Percentiles rank a stretch among this genome's conserved stretches.
These are phyloP conservation scores for Cucurbitaria berberidis DNA, from an alignment of 2,329 filamentous ascomycete genomes.

Conservation along the genomic window DNA sequence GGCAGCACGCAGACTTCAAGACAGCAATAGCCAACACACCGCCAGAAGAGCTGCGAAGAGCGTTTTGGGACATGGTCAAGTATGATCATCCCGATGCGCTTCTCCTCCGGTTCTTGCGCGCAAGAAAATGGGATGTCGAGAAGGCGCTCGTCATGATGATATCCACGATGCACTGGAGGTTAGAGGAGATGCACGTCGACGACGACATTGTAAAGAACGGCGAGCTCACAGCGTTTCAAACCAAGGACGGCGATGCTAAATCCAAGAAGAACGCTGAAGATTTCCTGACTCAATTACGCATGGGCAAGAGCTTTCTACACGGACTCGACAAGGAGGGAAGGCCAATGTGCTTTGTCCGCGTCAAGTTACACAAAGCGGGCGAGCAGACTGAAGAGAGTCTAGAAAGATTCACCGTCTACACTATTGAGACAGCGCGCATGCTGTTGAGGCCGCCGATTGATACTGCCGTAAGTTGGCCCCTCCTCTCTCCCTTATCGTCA, in stretches of 20 bases:
- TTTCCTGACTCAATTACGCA: constrained; percentile 80
- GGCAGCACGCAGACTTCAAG: constrained; percentile 84
- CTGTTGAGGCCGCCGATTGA: constrained; percentile 80
- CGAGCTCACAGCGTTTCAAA: constrained; percentile 61
- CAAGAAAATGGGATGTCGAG: constrained; percentile 80
- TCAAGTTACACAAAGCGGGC: constrained; percentile 78
- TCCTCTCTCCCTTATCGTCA: background rate
- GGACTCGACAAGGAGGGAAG: constrained; percentile 83
- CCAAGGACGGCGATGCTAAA: constrained; percentile 65
- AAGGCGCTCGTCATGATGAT: constrained; percentile 94
- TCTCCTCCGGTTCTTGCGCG: constrained; percentile 59
- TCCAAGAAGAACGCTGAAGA: constrained; percentile 74
- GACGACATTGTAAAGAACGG: constrained; percentile 71
- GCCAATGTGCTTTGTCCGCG: constrained; percentile 85
- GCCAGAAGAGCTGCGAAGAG: constrained; percentile 77
- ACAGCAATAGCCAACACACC: constrained; percentile 77
- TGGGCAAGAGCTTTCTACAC: constrained; percentile 94
- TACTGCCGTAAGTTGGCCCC: constrained; percentile 74
- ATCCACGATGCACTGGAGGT: constrained; percentile 91
- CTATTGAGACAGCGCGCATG: constrained; percentile 93
- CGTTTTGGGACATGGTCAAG: constrained; percentile 95
- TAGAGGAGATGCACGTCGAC: constrained; percentile 83
- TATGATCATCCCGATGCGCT: constrained; percentile 90
- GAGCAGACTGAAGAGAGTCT: constrained; percentile 83
- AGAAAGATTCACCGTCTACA: constrained; percentile 89